These are phyloP conservation scores for Fusarium sp. DNA, from an alignment of 2,329 filamentous ascomycete species.

Conservation along the genomic window DNA sequence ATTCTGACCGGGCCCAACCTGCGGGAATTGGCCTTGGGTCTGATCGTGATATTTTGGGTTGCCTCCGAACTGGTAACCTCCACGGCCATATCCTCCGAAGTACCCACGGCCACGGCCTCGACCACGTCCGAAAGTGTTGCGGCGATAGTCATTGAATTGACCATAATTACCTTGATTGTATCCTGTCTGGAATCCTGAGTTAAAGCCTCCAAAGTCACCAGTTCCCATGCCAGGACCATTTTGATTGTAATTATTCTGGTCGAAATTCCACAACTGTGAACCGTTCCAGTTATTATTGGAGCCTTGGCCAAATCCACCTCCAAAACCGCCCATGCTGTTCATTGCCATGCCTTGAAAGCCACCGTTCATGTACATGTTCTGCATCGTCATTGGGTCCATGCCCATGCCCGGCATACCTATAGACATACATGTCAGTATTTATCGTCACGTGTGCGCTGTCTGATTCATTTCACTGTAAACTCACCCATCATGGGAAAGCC, in stretches of 20 bases:
- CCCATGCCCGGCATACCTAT: conserved; percentile 81
- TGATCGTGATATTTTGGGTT: conserved; percentile 50
- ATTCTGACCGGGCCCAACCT: conserved; percentile 39
- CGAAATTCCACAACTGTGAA: conserved; percentile 83
- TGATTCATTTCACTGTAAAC: conserved; percentile 48
- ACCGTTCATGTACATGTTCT: conserved; percentile 81
- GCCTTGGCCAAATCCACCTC: conserved; percentile 67
- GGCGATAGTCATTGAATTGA: conserved; percentile 81
- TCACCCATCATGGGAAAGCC: conserved; percentile 86
- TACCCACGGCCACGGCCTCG: conserved; percentile 72
- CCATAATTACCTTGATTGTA: conserved; percentile 87
- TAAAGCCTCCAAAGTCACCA: conserved; percentile 83
- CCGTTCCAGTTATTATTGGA: conserved; percentile 83
- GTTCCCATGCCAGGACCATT: conserved; percentile 82
- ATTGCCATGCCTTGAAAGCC: conserved; percentile 81
- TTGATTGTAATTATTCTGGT: conserved; percentile 90
- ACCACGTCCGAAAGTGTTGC: conserved; percentile 71
- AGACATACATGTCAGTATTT: conserved; percentile 40
- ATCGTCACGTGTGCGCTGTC: not conserved
- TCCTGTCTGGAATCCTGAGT: conserved; percentile 79
- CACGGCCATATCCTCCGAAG: conserved; percentile 64
- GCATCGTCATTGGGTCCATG: conserved; percentile 82
- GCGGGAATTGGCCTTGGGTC: conserved; percentile 44
- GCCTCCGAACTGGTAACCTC: conserved; percentile 58
- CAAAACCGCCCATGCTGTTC: conserved; percentile 79